Percentiles rank a stretch among this genome's conserved stretches.
Conservation (phyloP, 495 filamentous ascomycete genomes). For the Lophium mytilinum region DNA sequence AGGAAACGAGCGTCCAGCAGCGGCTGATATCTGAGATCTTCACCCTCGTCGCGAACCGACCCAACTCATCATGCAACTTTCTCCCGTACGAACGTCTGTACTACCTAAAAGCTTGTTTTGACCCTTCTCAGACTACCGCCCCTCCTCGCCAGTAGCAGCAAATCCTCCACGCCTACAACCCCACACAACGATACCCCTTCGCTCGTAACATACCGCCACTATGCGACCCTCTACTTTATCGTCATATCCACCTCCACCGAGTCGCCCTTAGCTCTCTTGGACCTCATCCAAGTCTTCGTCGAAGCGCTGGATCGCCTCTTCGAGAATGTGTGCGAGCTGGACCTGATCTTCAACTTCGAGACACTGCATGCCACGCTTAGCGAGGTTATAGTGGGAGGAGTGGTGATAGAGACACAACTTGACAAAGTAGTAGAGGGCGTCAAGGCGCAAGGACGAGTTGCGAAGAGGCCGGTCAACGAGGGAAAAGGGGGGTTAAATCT, state of each 20-base stretch:
- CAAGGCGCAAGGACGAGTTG: conserved; percentile 63
- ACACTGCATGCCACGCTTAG: conserved; percentile 81
- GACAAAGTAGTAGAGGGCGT: conserved; percentile 84
- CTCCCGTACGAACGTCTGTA: conserved; percentile 48
- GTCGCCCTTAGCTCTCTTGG: conserved; percentile 87
- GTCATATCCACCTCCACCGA: conserved; percentile 96
- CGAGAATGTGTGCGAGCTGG: conserved; percentile 96
- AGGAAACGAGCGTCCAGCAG: conserved; percentile 95
- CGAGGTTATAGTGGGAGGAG: conserved; percentile 95
- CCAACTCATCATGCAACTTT: conserved; percentile 90
- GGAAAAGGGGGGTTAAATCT: conserved; percentile 33
- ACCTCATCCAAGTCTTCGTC: conserved; percentile 96
- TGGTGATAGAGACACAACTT: conserved; percentile 87
- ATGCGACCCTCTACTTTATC: conserved; percentile 97
- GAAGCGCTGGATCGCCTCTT: conserved; percentile 91
- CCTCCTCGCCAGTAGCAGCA: conserved; percentile 54
- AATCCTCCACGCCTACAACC: conserved; percentile 40
- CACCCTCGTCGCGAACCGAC: conserved; percentile 84
- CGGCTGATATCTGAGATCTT: conserved; percentile 96
- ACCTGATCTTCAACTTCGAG: conserved; percentile 98
- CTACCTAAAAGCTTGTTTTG: conserved; percentile 23
- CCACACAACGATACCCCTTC: conserved; percentile 75
- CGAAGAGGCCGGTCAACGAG: conserved; percentile 52
- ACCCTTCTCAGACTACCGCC: conserved; percentile 51
- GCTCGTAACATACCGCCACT: conserved; percentile 97